Base-by-base conservation (phyloP, 2,329 filamentous ascomycete species). In the Huntiella moniliformis region DNA sequence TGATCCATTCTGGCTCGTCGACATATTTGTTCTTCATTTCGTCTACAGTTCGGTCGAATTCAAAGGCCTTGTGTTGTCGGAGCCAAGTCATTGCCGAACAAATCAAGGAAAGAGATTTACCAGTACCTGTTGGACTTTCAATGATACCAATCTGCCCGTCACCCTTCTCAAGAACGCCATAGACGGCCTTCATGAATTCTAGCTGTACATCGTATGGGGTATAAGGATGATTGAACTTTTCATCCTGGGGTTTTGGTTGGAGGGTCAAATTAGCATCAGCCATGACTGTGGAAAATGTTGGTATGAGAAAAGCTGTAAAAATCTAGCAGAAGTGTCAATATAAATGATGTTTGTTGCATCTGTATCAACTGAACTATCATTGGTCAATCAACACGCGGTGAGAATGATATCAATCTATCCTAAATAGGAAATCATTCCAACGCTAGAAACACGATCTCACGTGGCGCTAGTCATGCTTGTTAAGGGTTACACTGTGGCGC, bases 51-150 rank as follows among this genome's bases (percentile, higher is more conserved):
- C 57, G 69, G 59, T 66, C 80, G 60, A 66, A 79, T 61, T 50
- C 59, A 53, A 55, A 66, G 58, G 61, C 76, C 58, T 92, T 88
- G 61, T 87, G 74, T 47, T 83, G 74, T 41, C 87, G 78, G n/a
- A 95, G 67, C 87, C 87, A 95, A 2, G 86, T 93, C 55, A 95
- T 61, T 4, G 86, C 79, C 36, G 80, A 82, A 57, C 87, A 95
- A 51, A 95, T 91, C 22, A 95, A 68, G 52, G 87, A 94, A 38
- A 95, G 63, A 1, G 87, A 94, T 70, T 95, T 95, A 38, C 87
- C 87, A 51, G 75, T 81, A 60, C 87, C 87, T 37, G 87, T 95
- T n/a, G 87, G 87, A 39, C 84, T 93, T 58, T 95, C 87, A 39
- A 95, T 78, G 38, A 95, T 86, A 28, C 83, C 87, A 40, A 94